Evolutionary conservation across 257 asterid genomes (phyloP), one percentile per base, ranked within the genome.

Genomic region (Fraxinus cuspidata): DNA sequence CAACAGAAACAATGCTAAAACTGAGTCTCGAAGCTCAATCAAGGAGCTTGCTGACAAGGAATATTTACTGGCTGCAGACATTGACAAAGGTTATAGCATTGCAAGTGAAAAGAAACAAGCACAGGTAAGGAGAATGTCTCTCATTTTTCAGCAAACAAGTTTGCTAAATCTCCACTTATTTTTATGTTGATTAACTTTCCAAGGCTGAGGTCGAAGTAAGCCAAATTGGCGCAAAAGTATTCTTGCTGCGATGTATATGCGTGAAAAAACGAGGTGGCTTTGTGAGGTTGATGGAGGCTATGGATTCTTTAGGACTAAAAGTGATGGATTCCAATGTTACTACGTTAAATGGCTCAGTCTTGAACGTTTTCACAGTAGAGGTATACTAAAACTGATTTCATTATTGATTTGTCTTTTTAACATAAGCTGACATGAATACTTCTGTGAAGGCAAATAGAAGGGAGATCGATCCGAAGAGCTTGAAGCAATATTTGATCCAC

Each of bases 281-380:
- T 83, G 82, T 87, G 11, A 82, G 79, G 82, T 79, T 94, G 86
- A 76, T 92, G 88, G 87, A 89, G 81, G 92, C 87, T 65, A 44
- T 89, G 81, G 83, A 89, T 70, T 79, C 83, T 51, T 81, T 84
- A 13, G 94, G 93, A 79, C 89, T 94, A 42, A 71, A 87, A 37
- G 92, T 91, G 63, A 79, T 66, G 1, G 95, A 94, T 86, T 95
- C 78, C 35, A 92, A 88, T 77, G 86, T 86, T 77, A 89, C 94
- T 35, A 86, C 93, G 2, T 68, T 79, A 47, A 82, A 90, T 79
- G 91, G 88, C 77, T 78, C 79, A 10, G 89, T 86, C 21, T 68
- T 85, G 81, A 86, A 85, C 84, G 67, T 84, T 81, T 78, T 91
- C 77, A 86, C 34, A 76, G 95, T 84, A 49, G 86, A 91, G 97